Base-by-base conservation (phyloP, 108 stramenopile species). In the Conticribra weissflogii region DNA sequence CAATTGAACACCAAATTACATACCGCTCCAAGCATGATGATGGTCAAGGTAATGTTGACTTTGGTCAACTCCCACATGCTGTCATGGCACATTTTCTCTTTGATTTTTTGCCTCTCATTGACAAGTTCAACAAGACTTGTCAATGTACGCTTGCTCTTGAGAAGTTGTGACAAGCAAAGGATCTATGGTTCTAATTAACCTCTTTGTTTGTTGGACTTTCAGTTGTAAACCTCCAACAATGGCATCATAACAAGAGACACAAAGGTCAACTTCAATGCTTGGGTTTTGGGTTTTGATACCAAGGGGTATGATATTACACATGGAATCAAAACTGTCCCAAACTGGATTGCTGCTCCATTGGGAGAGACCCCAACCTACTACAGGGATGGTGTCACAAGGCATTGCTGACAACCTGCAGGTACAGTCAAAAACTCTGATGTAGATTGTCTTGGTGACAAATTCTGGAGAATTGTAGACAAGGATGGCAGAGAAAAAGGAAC, bases 141-240 rank as follows among this genome's bases (percentile, higher is more conserved):
- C 76, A 77, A 59, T 17, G 25, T 23, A 25, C 33, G n/a, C 76
- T 77, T 46, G 36, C 28, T 5, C 54, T 77, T 25, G 76, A 77
- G 30, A 63, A 63, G 31, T 62, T n/a, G 19, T 77, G 76, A 68
- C 33, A 25, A 18, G 71, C 76, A 19, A 59, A 54, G 27, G 50
- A 71, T 46, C 25, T 28, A 2, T 77, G 61, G 67, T 70, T 77
- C 59, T 3, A 67, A 1, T 7, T 70, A 17, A 15, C 61, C 3
- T 56, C 69, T n/a, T 71, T 68, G 53, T 21, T 76, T 5, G 14
- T 69, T 53, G 75, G 68, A n/a, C n/a, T n/a, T n/a, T n/a, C n/a
- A n/a, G n/a, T 76, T 33, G 68, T 76, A 21, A 68, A 76, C 57
- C 29, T 64, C 2, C 63, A 64, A 25, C 48, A 49, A 12, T 45